Evolutionary conservation across 176 grass and related monocot species (phyloP), one percentile per base, ranked within the genome.

Genomic region (Tillandsia fasciculata): DNA sequence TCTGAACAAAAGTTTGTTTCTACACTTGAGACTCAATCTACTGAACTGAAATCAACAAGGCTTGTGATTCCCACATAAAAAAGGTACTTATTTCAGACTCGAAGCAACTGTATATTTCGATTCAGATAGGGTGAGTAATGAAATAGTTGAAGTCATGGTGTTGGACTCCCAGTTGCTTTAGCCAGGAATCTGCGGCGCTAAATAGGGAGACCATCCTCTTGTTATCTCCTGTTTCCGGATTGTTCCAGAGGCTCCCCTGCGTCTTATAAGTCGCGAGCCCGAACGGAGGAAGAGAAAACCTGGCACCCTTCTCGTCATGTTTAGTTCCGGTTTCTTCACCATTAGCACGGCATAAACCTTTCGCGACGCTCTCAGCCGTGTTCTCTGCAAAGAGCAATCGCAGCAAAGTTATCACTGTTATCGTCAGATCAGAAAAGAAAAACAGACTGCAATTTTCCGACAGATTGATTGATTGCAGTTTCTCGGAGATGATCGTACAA

Each of bases 101-200:
- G 22, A 61, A 8, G 64, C 33, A 42, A 42, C 33, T 42, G 4
- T 42, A 42, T 42, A 42, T 7, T 42, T 42, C 33, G 33, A 7
- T 42, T 42, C 33, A 42, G 33, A 42, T 42, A 5, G 11, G 53
- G 22, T 96, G 92, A 70, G 83, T 87, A 57, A 76, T 67, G 80
- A 99, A 99, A 73, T 85, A 99, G 67, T 76, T 86, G 80, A 90
- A 99, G 71, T 99, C 94, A 86, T 93, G 79, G 71, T 99, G 94
- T 42, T 85, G 73, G 23, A 85, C 87, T 73, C 80, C 82, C 17
- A 99, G 78, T 69, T 99, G 79, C 72, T 83, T 82, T 12, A 99
- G 84, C 94, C 94, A 99, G 24, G 77, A 90, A 8, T 87, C 70
- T 14, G 94, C 90, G 2, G 87, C 80, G 20, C 54, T 52, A 54